A percentile compares a stretch with the other conserved stretches of the same genome.
These are phyloP conservation scores for Fragaria nilgerrensis DNA, from an alignment of 306 rosid genomes.

Conservation along the genomic window DNA sequence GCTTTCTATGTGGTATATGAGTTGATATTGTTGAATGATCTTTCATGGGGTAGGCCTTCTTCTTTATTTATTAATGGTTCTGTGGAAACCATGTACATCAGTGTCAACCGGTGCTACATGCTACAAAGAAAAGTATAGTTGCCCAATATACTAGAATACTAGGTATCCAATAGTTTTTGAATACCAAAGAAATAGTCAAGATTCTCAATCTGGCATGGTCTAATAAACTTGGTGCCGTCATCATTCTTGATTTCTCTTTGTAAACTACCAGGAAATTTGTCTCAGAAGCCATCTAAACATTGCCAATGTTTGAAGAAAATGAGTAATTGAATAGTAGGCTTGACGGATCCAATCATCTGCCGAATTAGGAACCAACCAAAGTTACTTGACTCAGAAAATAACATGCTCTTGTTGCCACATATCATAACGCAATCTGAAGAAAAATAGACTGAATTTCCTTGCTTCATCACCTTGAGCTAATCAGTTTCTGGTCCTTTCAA, in stretches of 20 bases:
- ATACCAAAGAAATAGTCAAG: background rate
- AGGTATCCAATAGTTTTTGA: background rate
- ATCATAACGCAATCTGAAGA: background rate
- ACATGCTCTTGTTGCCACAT: background rate
- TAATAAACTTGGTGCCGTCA: background rate
- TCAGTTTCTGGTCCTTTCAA: background rate
- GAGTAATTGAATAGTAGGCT: background rate
- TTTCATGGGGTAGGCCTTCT: constrained; percentile 30
- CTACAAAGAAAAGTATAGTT: background rate
- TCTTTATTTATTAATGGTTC: background rate
- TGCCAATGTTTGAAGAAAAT: background rate
- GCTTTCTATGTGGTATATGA: background rate
- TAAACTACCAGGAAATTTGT: background rate
- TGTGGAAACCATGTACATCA: background rate
- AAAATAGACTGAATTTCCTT: background rate
- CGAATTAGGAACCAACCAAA: background rate
- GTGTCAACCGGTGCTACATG: background rate
- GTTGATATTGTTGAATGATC: constrained; percentile 9
- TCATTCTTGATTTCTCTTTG: background rate
- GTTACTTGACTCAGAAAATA: background rate
- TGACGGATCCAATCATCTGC: background rate
- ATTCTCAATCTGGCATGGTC: too few species aligned
- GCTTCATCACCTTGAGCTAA: background rate
- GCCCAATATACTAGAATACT: background rate
- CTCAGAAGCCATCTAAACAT: background rate